Percentiles rank a stretch among this genome's conserved stretches.
Conservation (phyloP, 768 basidiomycete genomes). For the Russula ochroleuca region DNA sequence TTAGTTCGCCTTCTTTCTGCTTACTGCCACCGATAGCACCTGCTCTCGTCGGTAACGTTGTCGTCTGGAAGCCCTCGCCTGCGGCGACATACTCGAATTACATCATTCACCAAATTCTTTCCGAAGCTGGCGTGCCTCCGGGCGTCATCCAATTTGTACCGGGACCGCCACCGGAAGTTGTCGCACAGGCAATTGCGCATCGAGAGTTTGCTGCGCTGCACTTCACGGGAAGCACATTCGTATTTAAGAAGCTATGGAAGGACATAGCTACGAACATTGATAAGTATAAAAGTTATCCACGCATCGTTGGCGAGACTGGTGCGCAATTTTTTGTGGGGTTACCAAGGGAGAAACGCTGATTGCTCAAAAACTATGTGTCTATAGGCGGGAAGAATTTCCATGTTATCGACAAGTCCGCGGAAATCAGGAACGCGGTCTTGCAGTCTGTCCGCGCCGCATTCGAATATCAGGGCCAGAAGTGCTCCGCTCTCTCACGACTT, state of each 20-base stretch:
- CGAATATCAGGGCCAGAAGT: constrained; percentile 98
- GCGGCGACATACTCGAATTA: constrained; percentile 95
- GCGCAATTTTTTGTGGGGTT: not conserved
- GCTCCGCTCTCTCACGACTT: constrained; percentile 86
- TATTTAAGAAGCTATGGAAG: constrained; percentile 97
- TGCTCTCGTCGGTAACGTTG: constrained; percentile 90
- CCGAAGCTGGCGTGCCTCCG: constrained; percentile 90
- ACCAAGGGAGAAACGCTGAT: not conserved
- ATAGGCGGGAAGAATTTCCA: constrained; percentile 96
- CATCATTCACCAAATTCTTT: constrained; percentile 82
- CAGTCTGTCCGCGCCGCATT: constrained; percentile 87
- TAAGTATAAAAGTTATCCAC: constrained; percentile 81
- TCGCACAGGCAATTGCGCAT: constrained; percentile 77
- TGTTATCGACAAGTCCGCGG: constrained; percentile 81
- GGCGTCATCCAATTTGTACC: constrained; percentile 98
- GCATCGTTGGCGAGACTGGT: constrained; percentile 95
- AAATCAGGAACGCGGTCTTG: constrained; percentile 82
- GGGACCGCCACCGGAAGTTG: constrained; percentile 79
- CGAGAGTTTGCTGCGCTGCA: constrained; percentile 82
- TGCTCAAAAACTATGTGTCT: not conserved
- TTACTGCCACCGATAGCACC: constrained; percentile 50
- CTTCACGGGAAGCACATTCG: constrained; percentile 92
- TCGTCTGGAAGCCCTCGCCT: constrained; percentile 97
- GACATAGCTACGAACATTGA: constrained; percentile 88
- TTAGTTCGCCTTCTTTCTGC: not conserved